Evolutionary conservation across 225 moss, liverwort and hornwort species (phyloP).

Genomic region (Marchantia polymorpha): DNA sequence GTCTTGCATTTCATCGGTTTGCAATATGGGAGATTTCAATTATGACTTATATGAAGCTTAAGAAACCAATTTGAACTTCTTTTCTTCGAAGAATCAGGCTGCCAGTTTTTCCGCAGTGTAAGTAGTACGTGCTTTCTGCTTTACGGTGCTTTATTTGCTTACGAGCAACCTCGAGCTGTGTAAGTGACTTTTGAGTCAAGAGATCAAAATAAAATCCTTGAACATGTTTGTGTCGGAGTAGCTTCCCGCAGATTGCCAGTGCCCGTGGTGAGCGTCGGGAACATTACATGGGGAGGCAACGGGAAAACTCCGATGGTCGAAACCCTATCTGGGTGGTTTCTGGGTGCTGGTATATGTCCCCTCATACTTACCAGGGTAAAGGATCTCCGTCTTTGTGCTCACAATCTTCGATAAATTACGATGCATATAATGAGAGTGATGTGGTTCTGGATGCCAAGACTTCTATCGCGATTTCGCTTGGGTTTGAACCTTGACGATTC

Average conservation of each 20-base stretch:
- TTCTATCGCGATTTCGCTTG: background rate
- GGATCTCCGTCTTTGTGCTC: background rate
- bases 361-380: constrained; percentile 89
- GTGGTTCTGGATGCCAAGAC: background rate
- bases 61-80: no score
- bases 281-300: constrained; percentile 95
- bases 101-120: no score
- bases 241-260: constrained; percentile 69
- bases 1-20: no score
- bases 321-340: constrained; percentile 63
- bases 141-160: background rate
- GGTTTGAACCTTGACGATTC: background rate
- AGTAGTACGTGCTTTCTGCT: no score
- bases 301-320: constrained; percentile 99
- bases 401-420: background rate
- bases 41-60: no score
- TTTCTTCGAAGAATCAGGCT: background rate
- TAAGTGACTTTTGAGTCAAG: background rate
- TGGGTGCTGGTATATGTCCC: constrained; percentile 64
- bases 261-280: constrained; percentile 85
- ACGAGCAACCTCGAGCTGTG: background rate
- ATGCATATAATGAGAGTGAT: background rate
- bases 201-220: background rate
- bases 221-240: constrained; percentile 18
- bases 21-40: no score